These are phyloP conservation scores for Kodamaea fungicola DNA, from an alignment of 1,139 yeast genomes.

Conservation along the genomic window DNA sequence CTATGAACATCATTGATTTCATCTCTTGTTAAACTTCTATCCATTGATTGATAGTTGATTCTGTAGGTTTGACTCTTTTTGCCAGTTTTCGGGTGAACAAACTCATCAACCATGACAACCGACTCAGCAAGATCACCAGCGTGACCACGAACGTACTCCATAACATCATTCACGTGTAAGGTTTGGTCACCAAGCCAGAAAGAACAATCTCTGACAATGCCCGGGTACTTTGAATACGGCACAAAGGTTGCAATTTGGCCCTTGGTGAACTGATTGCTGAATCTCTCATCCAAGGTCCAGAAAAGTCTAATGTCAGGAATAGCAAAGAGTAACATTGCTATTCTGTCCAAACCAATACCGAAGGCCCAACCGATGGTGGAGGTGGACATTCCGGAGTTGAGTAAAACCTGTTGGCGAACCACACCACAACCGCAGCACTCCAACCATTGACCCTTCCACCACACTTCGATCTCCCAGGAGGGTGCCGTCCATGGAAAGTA, in stretches of 20 bases:
- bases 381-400: slow-evolving; percentile 64
- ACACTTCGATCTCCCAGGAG: slow-evolving; percentile 96
- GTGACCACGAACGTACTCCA: slow-evolving; percentile 82
- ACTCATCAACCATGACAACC: slow-evolving; percentile 77
- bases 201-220: slow-evolving; percentile 81
- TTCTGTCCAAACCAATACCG: slow-evolving; percentile 92
- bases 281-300: slow-evolving; percentile 86
- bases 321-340: slow-evolving; percentile 93
- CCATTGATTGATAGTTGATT: slow-evolving; percentile 93
- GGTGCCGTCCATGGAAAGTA: slow-evolving; percentile 99
- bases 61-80: slow-evolving; percentile 82
- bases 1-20: slow-evolving; percentile 75
- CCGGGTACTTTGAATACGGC: slow-evolving; percentile 91
- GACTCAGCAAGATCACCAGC: slow-evolving; percentile 91
- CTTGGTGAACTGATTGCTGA: slow-evolving; percentile 63
- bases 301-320: slow-evolving; percentile 92
- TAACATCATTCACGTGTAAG: slow-evolving; percentile 83
- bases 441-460: slow-evolving; percentile 99
- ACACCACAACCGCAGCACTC: slow-evolving; percentile 98
- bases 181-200: slow-evolving; percentile 69
- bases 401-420: slow-evolving; percentile 73
- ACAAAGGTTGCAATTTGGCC: slow-evolving; percentile 69
- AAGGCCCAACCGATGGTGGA: slow-evolving; percentile 91
- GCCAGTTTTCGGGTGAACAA: slow-evolving; percentile 79
- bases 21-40: slow-evolving; percentile 76